Conservation (phyloP, 163 green algal genomes). For the Chlamydomonas reinhardtii region DNA sequence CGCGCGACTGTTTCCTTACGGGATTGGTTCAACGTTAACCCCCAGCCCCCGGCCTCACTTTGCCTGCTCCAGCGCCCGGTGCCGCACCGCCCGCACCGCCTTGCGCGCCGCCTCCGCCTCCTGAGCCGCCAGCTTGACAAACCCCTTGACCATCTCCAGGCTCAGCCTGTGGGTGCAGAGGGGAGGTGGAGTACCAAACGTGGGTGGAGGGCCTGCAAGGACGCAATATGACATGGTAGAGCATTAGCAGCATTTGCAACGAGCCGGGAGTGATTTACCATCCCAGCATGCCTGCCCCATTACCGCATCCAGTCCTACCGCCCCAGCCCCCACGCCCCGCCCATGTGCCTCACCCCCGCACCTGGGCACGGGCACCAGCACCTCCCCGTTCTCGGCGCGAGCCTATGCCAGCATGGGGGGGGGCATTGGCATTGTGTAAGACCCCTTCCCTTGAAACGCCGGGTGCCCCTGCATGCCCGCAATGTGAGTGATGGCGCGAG, state of each 20-base stretch:
- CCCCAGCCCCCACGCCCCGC: too few species aligned
- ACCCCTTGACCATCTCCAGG: conserved; percentile 45
- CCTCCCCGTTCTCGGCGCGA: conserved; percentile 50
- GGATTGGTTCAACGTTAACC: too few species aligned
- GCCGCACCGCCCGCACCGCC: conserved; percentile 49
- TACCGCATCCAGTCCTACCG: neutral
- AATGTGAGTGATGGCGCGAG: too few species aligned
- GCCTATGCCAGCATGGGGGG: conserved; percentile 17
- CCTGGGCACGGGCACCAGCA: conserved; percentile 67
- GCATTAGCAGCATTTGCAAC: too few species aligned
- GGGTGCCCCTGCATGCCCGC: too few species aligned
- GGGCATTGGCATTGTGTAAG: too few species aligned
- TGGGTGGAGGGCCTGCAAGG: too few species aligned
- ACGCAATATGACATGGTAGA: too few species aligned
- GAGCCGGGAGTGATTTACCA: too few species aligned
- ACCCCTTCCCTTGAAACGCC: too few species aligned
- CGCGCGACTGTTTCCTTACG: too few species aligned
- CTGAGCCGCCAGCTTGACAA: conserved; percentile 61
- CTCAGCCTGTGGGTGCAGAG: conserved; percentile 16
- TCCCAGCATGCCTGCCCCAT: neutral
- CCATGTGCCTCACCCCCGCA: neutral
- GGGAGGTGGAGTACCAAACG: neutral
- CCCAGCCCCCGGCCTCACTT: neutral
- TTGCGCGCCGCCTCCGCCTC: conserved; percentile 63
- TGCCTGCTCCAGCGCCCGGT: conserved; percentile 61